Percentiles rank a stretch among this genome's conserved stretches.
Conservation (phyloP, 1,139 yeast genomes). For the Hanseniaspora sp. region DNA sequence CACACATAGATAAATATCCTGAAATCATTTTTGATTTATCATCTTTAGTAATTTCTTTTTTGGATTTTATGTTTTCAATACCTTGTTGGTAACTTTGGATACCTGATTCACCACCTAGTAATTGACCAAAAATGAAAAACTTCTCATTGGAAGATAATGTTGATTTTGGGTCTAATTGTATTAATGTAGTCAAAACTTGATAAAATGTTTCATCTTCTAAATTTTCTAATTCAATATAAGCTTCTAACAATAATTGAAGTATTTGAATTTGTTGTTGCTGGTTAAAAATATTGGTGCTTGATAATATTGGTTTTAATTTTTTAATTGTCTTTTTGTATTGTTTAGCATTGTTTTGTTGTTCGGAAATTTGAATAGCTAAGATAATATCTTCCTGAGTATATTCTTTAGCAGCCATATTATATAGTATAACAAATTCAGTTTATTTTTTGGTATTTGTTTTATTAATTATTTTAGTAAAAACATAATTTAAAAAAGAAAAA, state of each 20-base stretch:
- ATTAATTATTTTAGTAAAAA: too few species aligned
- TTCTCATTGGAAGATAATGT: constrained; percentile 55
- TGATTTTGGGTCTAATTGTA: constrained; percentile 61
- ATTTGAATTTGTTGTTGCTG: not conserved
- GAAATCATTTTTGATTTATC: constrained; percentile 43
- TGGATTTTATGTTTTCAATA: constrained; percentile 36
- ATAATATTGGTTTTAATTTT: constrained; percentile 3
- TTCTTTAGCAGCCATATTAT: not conserved
- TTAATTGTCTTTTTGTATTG: constrained; percentile 10
- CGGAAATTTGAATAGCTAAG: not conserved
- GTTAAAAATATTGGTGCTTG: not conserved
- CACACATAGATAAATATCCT: constrained; percentile 77
- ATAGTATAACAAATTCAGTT: not conserved
- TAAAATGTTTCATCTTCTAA: constrained; percentile 49
- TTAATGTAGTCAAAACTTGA: constrained; percentile 48
- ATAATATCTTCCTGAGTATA: constrained; percentile 4
- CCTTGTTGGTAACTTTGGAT: constrained; percentile 56
- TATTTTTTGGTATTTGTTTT: not conserved
- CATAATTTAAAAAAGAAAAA: too few species aligned
- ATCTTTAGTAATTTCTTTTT: constrained; percentile 23
- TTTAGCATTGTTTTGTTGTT: not conserved
- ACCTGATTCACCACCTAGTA: constrained; percentile 75
- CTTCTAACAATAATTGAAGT: constrained; percentile 2
- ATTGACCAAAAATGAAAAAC: constrained; percentile 82
- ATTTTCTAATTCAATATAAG: constrained; percentile 8